phyloP scores from a whole-genome alignment of 495 filamentous ascomycete species.

The Haplographium delicatum region DNA sequence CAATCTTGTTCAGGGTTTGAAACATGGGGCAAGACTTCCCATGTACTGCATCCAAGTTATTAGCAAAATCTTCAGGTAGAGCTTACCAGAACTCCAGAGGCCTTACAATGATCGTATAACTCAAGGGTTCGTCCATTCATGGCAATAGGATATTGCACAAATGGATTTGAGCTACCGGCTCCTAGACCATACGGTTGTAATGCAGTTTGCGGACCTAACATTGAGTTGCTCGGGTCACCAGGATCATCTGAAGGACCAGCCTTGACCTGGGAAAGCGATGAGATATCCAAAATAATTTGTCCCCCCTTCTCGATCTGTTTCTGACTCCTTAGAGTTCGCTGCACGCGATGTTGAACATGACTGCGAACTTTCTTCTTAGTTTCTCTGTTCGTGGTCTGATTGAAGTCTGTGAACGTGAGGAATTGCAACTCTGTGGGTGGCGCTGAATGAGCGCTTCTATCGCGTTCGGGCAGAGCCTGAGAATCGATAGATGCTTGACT shows the following conservation, averaged over 20 bases:
- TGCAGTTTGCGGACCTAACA: neutral
- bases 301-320: neutral
- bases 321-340: constrained; percentile 1
- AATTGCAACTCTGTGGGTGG: neutral
- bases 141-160: constrained; percentile 5
- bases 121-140: constrained; percentile 8
- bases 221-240: neutral
- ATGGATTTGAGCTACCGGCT: constrained; percentile 6
- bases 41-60: neutral
- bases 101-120: constrained; percentile 11
- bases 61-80: neutral
- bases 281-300: constrained; percentile 4
- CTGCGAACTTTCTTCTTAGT: constrained; percentile 12
- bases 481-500: no score
- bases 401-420: constrained; percentile 10
- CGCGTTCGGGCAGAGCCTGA: no score
- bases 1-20: constrained; percentile 8
- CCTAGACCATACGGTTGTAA: neutral
- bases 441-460: neutral
- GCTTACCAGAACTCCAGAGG: neutral
- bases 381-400: constrained; percentile 4
- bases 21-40: constrained; percentile 15
- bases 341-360: constrained; percentile 13
- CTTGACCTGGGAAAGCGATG: no score
- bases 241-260: neutral